Evolutionary conservation across 306 rosid species (phyloP), one percentile per base, ranked within the genome.

Genomic region (Medicago arabica): DNA sequence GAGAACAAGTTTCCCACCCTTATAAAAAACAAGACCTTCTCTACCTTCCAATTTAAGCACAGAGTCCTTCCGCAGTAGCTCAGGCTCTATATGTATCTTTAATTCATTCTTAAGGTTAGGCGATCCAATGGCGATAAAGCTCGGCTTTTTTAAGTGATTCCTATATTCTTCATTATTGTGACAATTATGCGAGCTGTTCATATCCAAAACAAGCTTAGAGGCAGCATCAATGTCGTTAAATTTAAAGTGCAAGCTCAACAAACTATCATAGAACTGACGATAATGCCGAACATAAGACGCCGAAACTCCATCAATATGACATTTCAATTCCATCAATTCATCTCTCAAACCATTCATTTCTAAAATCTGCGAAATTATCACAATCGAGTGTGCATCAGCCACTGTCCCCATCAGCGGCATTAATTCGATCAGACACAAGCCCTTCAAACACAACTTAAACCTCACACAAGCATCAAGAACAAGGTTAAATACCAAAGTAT

Each of bases 201-300:
- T 83, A 81, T 87, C 88, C 85, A 87, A 50, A 65, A 89, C 84
- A 62, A 94, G 95, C 77, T 84, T 82, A 71, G 88, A 74, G 8
- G 92, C 98, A 47, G 92, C 87, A 82, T 79, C 88, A 9, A 87
- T 69, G 59, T 90, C 96, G 19, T 87, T 78, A 84, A 85, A 90
- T 77, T 87, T 92, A 80, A 92, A 94, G 86, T 92, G 92, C 86
- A 94, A 80, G 80, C 89, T 87, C 84, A 94, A 84, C 88, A 92
- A 86, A 82, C 93, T 77, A 86, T 86, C 93, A 82, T 94, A 94
- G 72, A 88, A 90, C 58, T 80, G 88, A 25, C 81, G 72, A 85
- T 88, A 94, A 67, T 87, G 96, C 61, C 73, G 49, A 28, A 69
- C 69, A 78, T 77, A 87, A 41, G 80, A 78, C 75, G 87, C 72